A percentile compares a stretch with the other conserved stretches of the same genome.
Conservation (phyloP, 192 early-diverging fungal species). For the Powellomyces hirtus region DNA sequence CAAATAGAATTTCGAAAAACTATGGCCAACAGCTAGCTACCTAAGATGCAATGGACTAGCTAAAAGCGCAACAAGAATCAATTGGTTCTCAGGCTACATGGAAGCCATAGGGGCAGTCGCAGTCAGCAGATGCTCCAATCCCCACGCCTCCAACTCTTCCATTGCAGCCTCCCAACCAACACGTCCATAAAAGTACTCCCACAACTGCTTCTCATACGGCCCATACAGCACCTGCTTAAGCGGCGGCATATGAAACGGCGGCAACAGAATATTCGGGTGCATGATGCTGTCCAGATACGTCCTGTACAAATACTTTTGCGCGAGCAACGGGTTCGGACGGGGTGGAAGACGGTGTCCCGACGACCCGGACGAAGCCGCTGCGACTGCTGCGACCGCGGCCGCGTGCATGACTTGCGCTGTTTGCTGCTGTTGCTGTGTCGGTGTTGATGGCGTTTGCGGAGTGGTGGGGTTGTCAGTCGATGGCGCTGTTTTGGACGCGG, state of each 20-base stretch:
- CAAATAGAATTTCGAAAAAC: no score
- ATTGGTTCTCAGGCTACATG: no score
- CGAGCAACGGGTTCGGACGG: neutral
- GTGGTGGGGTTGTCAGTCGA: neutral
- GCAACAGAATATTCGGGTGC: conserved; percentile 22
- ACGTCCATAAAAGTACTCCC: conserved; percentile 10
- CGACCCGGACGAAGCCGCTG: neutral
- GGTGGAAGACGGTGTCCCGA: neutral
- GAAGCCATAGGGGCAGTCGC: no score
- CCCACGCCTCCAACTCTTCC: no score
- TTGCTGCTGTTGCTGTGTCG: neutral
- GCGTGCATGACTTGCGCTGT: neutral
- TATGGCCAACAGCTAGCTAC: no score
- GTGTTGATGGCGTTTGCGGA: neutral
- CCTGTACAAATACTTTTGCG: conserved; percentile 11
- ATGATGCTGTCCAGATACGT: conserved; percentile 23
- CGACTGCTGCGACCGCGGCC: neutral
- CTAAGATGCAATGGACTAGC: no score
- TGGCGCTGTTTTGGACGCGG: neutral
- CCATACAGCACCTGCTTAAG: conserved; percentile 23
- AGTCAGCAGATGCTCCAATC: no score
- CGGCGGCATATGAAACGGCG: conserved; percentile 23
- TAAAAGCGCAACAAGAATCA: no score
- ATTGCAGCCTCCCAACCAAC: conserved; percentile 11
- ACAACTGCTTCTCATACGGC: conserved; percentile 15